These are phyloP conservation scores for Wilcoxina mikolae DNA, from an alignment of 495 filamentous ascomycete genomes.

Conservation along the genomic window DNA sequence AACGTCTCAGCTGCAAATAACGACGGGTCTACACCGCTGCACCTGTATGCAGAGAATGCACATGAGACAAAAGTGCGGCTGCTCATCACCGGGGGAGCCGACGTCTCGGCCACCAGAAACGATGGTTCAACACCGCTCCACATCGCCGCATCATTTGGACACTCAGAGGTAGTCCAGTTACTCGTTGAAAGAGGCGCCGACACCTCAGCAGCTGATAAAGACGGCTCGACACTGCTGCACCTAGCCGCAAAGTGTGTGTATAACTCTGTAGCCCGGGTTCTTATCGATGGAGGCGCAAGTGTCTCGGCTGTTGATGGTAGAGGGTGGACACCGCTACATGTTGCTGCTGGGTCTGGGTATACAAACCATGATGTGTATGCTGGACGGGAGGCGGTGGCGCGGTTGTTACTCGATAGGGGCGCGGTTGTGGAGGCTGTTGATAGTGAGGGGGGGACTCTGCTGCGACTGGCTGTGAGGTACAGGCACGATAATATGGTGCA, in stretches of 20 bases:
- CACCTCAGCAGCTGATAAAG: background rate
- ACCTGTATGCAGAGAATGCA: slow-evolving; percentile 2
- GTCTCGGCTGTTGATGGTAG: background rate
- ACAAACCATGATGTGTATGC: too few species aligned
- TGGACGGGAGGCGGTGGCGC: too few species aligned
- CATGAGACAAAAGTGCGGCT: background rate
- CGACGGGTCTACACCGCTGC: slow-evolving; percentile 9
- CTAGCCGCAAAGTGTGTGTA: background rate
- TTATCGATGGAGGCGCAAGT: slow-evolving; percentile 1
- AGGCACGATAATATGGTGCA: too few species aligned
- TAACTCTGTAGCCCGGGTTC: background rate
- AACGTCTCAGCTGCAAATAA: slow-evolving; percentile 6
- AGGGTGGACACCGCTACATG: background rate
- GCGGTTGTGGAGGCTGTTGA: too few species aligned
- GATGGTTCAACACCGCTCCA: background rate
- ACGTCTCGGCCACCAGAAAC: slow-evolving; percentile 6
- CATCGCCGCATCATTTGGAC: background rate
- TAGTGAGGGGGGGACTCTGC: too few species aligned
- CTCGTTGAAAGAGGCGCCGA: background rate
- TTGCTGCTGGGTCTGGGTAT: too few species aligned
- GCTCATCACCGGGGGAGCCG: slow-evolving; percentile 7
- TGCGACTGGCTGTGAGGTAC: too few species aligned
- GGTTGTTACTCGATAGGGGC: too few species aligned
- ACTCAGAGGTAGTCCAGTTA: background rate
- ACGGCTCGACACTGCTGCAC: background rate